Evolutionary conservation across 768 basidiomycete species (phyloP), one percentile per base, ranked within the genome.

Genomic region (Serendipita sp.): DNA sequence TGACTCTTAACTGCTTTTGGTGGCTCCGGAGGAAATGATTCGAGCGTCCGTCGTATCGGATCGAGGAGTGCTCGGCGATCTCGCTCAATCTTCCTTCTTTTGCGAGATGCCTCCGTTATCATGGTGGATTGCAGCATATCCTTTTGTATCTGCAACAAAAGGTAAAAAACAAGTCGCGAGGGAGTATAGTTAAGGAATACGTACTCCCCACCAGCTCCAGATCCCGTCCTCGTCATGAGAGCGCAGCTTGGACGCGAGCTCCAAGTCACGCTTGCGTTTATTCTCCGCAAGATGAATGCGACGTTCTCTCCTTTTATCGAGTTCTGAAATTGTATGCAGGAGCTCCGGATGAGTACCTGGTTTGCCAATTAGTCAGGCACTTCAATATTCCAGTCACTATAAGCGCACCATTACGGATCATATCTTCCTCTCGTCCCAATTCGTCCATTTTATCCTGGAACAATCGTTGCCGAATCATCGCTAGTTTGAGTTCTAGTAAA

Each of bases 381-480:
- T 45, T 10, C 38, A 13, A 54, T 30, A 32, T 30, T 58, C 63
- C 44, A 47, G 51, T 60, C 41, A 41, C 5, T 65, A 23, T 7
- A 3, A 28, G 63, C 84, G 69, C 68, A 92, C 93, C 89, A 47
- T 85, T 81, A 34, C 81, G 77, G 28, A 98, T 80, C 69, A 93
- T 77, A 13, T 81, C 76, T 71, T 97, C 92, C 73, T 98, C 95
- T 83, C 85, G 87, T 38, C 89, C 86, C 5, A 95, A 76, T 3
- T 83, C 84, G 45, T 92, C 89, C 91, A 97, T 92, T 73, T 93
- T 89, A 75, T 98, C 95, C 18, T 97, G 79, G 73, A 94, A 97
- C 15, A 97, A 78, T 60, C 84, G 79, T 72, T 97, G 93, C 54
- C 95, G 76, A 65, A 97, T 74, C 36, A 88, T 75, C 0, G 94